Conservation (phyloP, 2,329 filamentous ascomycete species). For the Fusarium luffae region DNA sequence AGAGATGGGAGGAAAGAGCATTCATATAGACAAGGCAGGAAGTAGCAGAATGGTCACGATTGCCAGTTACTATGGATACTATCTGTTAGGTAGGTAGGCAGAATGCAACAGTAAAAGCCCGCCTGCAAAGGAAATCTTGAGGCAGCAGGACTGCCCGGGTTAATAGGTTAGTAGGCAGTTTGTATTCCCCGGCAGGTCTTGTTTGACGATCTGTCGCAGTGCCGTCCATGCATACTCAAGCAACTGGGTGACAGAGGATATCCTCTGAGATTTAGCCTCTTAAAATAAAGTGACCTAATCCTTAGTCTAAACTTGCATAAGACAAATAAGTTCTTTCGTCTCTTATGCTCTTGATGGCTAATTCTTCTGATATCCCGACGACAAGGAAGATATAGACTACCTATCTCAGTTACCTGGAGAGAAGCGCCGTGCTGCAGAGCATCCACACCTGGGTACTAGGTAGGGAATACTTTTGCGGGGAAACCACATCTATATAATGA, state of each 20-base stretch:
- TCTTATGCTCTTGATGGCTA: too few relatives aligned
- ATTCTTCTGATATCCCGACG: too few relatives aligned
- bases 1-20: not conserved
- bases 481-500: too few relatives aligned
- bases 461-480: too few relatives aligned
- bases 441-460: too few relatives aligned
- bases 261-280: not conserved
- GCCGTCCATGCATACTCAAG: not conserved
- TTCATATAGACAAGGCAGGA: not conserved
- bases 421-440: too few relatives aligned
- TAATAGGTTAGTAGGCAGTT: not conserved
- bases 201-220: not conserved
- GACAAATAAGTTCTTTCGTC: too few relatives aligned
- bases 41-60: not conserved
- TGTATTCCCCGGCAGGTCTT: not conserved
- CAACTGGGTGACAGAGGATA: accelerated
- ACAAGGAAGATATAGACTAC: too few relatives aligned
- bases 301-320: not conserved
- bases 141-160: too few relatives aligned
- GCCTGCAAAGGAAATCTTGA: not conserved
- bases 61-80: not conserved
- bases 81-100: not conserved
- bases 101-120: too few relatives aligned
- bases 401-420: too few relatives aligned
- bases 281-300: not conserved